Evolutionary conservation across 148 eudicot species (phyloP).

Genomic region (Tetragonia tetragonoides): DNA sequence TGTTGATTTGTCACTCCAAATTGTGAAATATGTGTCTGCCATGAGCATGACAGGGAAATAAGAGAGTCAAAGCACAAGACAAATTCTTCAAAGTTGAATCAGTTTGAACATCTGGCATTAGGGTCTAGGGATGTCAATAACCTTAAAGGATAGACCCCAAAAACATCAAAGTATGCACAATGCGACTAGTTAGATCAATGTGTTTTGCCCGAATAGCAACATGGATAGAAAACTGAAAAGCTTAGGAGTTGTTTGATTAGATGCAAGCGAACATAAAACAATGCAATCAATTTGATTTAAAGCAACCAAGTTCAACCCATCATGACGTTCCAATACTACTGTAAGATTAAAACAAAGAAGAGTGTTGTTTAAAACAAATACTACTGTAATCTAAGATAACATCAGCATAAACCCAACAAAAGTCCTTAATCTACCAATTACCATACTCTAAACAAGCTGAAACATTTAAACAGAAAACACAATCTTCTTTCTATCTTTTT

Average conservation of each 20-base stretch:
- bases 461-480: neutral
- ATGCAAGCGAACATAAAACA: no score
- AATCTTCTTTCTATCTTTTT: neutral
- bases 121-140: neutral
- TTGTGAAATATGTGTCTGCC: neutral
- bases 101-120: neutral
- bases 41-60: neutral
- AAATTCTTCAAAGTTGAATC: neutral
- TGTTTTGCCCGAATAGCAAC: no score
- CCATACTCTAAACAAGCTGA: neutral
- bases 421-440: neutral
- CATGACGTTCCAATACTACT: no score
- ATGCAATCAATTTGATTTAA: no score
- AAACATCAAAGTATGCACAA: no score
- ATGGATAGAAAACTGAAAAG: no score
- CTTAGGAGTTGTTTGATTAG: no score
- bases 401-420: neutral
- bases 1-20: neutral
- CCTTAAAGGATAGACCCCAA: neutral
- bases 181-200: no score
- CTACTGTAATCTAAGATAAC: neutral
- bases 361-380: neutral
- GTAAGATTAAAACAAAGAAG: no score
- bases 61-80: neutral
- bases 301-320: no score